These are phyloP conservation scores for Cordyceps cateniannulata DNA, from an alignment of 2,329 filamentous ascomycete species.

Conservation along the genomic window DNA sequence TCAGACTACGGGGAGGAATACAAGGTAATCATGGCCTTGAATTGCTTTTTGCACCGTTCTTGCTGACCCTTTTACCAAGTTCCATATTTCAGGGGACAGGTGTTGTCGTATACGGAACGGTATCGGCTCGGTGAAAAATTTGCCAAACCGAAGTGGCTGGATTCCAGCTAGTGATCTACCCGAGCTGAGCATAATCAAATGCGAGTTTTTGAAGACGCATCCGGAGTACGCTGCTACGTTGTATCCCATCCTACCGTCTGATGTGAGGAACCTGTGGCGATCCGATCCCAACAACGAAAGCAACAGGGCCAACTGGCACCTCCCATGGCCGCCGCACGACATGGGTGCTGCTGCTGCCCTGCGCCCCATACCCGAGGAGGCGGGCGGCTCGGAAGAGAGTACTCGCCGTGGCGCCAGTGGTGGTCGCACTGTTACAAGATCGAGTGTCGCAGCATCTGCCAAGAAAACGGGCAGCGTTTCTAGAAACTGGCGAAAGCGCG, in stretches of 20 bases:
- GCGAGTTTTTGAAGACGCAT: slow-evolving; percentile 19
- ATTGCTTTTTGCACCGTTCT: background rate
- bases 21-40: slow-evolving; percentile 13
- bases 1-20: slow-evolving; percentile 17
- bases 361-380: background rate
- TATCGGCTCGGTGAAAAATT: slow-evolving; percentile 12
- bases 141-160: slow-evolving; percentile 30
- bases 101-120: slow-evolving; percentile 24
- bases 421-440: background rate
- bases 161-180: slow-evolving; percentile 18
- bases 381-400: background rate
- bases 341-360: slow-evolving; percentile 13
- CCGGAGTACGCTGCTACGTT: slow-evolving; percentile 24
- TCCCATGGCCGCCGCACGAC: slow-evolving; percentile 24
- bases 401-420: too few relatives aligned
- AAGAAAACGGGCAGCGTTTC: background rate
- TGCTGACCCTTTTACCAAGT: background rate
- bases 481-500: background rate
- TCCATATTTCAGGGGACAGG: slow-evolving; percentile 16
- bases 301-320: slow-evolving; percentile 20
- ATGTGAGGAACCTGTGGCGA: slow-evolving; percentile 20
- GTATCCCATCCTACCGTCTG: slow-evolving; percentile 19
- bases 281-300: slow-evolving; percentile 27
- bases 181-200: slow-evolving; percentile 17
- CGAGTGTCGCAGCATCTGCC: background rate